These are phyloP conservation scores for Trichophaea hybrida DNA, from an alignment of 2,329 filamentous ascomycete genomes.

Conservation along the genomic window DNA sequence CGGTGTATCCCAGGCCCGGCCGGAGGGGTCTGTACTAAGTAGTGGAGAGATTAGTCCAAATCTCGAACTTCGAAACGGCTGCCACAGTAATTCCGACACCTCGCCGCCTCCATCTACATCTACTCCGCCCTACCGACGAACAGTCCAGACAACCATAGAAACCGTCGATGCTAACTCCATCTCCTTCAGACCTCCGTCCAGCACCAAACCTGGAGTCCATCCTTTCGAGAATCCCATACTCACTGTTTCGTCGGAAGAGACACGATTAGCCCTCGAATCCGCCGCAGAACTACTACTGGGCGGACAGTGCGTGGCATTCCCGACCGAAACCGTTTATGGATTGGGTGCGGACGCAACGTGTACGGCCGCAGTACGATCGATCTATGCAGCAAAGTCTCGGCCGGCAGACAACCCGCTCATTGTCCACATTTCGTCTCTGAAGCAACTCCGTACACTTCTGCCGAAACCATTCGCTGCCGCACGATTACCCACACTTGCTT, in stretches of 20 bases:
- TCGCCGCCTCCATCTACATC: not conserved
- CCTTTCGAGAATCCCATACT: constrained; percentile 26
- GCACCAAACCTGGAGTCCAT: constrained; percentile 8
- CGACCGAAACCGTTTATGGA: constrained; percentile 95
- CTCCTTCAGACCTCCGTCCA: constrained; percentile 1
- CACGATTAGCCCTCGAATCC: constrained; percentile 38
- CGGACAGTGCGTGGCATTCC: constrained; percentile 76
- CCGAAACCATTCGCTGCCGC: constrained; percentile 27
- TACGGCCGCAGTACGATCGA: constrained; percentile 70
- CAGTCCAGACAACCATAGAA: constrained; percentile 1
- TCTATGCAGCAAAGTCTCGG: constrained; percentile 78
- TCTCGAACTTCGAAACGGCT: not conserved
- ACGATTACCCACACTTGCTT: constrained; percentile 27
- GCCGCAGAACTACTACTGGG: constrained; percentile 54
- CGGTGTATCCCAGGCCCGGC: not conserved
- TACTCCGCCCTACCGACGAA: constrained; percentile 2
- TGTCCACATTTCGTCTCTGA: constrained; percentile 70
- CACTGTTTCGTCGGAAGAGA: constrained; percentile 18
- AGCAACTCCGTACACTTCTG: constrained; percentile 56
- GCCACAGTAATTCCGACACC: constrained; percentile 1
- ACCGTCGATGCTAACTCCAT: not conserved
- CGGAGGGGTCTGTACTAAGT: not conserved
- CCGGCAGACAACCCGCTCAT: constrained; percentile 94
- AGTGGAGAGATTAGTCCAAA: not conserved
- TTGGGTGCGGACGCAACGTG: constrained; percentile 91